Base-by-base conservation (phyloP, 139 green algal genomes). In the Haematococcus lacustris region DNA sequence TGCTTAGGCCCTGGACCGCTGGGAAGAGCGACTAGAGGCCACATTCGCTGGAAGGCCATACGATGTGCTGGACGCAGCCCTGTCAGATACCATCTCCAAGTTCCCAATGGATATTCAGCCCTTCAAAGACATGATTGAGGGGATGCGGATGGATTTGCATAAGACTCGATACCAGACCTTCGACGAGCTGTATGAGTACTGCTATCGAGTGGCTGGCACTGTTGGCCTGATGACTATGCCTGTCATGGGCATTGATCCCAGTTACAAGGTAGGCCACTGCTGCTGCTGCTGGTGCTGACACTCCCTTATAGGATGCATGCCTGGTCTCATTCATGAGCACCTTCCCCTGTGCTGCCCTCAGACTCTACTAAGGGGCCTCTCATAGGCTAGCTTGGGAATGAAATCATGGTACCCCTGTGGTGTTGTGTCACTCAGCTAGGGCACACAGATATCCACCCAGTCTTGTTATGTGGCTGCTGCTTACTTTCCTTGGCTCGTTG, bases 181-280 rank as follows among this genome's bases (percentile, higher is more conserved):
- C 77, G 94, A 99, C 59, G 95, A 99, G 87, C 92, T 99, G 61
- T 99, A 99, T 65, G 92, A 97, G 71, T 99, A 99, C 80, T 99
- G 95, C 87, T 99, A 99, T 82, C 80, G 91, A 1, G 95, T 99
- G 21, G 95, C 95, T 0, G 95, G 95, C 69, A 97, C 95, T 21
- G 95, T 98, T 9, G 95, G 85, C 17, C 86, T 99, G 1, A 99
- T 99, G 95, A 92, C 83, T 32, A 93, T 88, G 66, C 95, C 95
- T 2, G 89, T 99, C 41, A 99, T 99, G 95, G 95, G 95, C 30
- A 85, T 98, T 3, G 90, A 96, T 72, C 83, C 87, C 6, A 63
- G 70, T 0, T 95, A 94, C 78, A 93, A 92, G 85, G 88, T 89
- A 40, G 1, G 76, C n/a, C n/a, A n/a, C 17, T 53, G 43, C 43